These are phyloP conservation scores for Leishmania martiniquensis DNA, from an alignment of 208 protist genomes.

Conservation along the genomic window DNA sequence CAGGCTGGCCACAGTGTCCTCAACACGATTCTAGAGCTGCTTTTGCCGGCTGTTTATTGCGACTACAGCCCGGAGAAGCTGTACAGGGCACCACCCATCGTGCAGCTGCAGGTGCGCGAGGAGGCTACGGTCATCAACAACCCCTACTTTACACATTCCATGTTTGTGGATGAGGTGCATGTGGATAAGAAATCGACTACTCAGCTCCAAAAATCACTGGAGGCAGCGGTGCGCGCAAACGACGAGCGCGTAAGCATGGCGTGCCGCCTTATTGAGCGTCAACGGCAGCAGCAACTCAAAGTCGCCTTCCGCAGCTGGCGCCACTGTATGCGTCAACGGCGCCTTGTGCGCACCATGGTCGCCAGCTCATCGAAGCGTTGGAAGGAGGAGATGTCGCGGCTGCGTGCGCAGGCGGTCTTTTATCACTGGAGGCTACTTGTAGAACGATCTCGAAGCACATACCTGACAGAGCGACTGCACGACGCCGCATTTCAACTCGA, in stretches of 20 bases:
- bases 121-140: slow-evolving; percentile 53
- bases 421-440: slow-evolving; percentile 71
- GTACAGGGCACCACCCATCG: slow-evolving; percentile 42
- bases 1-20: slow-evolving; percentile 34
- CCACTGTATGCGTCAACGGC: slow-evolving; percentile 32
- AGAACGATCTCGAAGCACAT: slow-evolving; percentile 68
- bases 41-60: slow-evolving; percentile 79
- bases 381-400: slow-evolving; percentile 24
- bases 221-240: slow-evolving; percentile 48
- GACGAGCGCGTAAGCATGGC: slow-evolving; percentile 47
- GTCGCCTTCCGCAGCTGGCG: slow-evolving; percentile 70
- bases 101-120: slow-evolving; percentile 62
- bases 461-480: slow-evolving; percentile 85
- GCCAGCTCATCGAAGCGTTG: slow-evolving; percentile 43
- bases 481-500: slow-evolving; percentile 84
- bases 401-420: slow-evolving; percentile 50
- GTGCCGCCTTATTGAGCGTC: slow-evolving; percentile 36
- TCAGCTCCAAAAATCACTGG: slow-evolving; percentile 40
- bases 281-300: slow-evolving; percentile 15
- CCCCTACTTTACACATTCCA: slow-evolving; percentile 84
- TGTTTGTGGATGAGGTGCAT: slow-evolving; percentile 74
- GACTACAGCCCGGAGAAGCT: slow-evolving; percentile 55
- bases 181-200: slow-evolving; percentile 35
- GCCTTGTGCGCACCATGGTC: slow-evolving; percentile 40
- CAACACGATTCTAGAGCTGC: slow-evolving; percentile 41